Percentiles rank a stretch among this genome's conserved stretches.
Conservation (phyloP, 176 grass and related monocot genomes). For the Saccharum officinarum region DNA sequence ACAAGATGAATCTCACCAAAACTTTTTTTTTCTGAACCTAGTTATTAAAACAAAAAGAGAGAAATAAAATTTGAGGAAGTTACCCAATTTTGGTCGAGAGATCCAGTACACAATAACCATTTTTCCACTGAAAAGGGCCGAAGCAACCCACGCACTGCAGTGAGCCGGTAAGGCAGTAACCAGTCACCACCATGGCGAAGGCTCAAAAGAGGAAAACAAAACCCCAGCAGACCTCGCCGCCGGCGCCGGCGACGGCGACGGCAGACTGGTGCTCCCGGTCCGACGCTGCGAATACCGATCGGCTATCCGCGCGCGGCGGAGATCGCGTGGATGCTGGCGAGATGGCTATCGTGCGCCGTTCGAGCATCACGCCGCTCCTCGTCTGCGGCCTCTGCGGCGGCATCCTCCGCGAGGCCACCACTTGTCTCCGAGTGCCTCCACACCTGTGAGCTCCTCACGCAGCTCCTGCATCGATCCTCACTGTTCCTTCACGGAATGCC, state of each 20-base stretch:
- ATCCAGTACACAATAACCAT: too few relatives aligned
- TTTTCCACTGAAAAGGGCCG: too few relatives aligned
- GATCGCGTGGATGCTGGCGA: too few relatives aligned
- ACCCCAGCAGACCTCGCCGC: background rate
- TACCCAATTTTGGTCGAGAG: too few relatives aligned
- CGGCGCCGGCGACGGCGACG: background rate
- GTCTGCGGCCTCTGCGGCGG: constrained; percentile 42
- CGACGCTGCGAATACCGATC: background rate
- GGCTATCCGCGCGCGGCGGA: too few relatives aligned
- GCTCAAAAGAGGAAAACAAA: background rate
- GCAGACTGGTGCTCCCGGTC: background rate
- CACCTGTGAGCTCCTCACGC: constrained; percentile 32
- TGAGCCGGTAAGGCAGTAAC: too few relatives aligned
- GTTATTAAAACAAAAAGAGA: too few relatives aligned
- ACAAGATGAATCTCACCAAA: too few relatives aligned
- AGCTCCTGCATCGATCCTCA: background rate
- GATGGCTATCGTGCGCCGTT: constrained; percentile 26
- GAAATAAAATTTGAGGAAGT: too few relatives aligned
- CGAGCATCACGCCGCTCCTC: constrained; percentile 8
- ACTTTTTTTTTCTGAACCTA: too few relatives aligned
- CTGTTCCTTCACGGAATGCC: background rate
- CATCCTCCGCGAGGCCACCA: constrained; percentile 50
- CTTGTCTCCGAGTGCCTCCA: constrained; percentile 57
- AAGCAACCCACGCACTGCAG: background rate
- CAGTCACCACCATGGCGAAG: background rate